Evolutionary conservation across 1,139 yeast species (phyloP), one percentile per base, ranked within the genome.

Genomic region (Diutina catenulata): DNA sequence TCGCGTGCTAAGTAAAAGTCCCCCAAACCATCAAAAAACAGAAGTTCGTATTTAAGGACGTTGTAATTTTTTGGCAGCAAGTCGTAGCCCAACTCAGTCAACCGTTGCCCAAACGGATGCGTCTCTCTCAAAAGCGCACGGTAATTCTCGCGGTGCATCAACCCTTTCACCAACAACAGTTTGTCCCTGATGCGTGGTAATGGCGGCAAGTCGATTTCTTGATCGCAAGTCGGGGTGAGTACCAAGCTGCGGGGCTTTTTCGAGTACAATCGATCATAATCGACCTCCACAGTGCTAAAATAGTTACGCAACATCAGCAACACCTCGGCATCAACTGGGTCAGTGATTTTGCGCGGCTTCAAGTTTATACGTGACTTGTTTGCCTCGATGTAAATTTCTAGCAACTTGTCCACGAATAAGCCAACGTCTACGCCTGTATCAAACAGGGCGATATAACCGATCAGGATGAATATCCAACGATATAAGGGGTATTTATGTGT

Each of bases 21-120:
- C 0, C 71, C 71, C 39, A 65, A 54, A 0, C 71, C 71, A 44
- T 65, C 71, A 39, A 62, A 55, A 39, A 64, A 60, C n/a, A 68
- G 62, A 29, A 64, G 52, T 40, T 64, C 69, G 41, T 60, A 54
- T 33, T 64, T 49, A 24, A 60, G 47, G 4, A 59, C 47, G 11
- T 47, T 48, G 38, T 52, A 50, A n/a, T 54, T 50, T 4, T 47
- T 49, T 26, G 46, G 42, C 9, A 41, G 45, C n/a, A 24, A 26
- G 16, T 15, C 25, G 8, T 25, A 26, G 1, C 46, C 48, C 19
- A 42, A 25, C 5, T 33, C 39, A 2, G 37, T 26, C 45, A 65
- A 49, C n/a, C 42, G 41, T n/a, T 43, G 38, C 9, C 59, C 56
- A 38, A 65, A 56, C 1, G 47, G 43, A 43, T 65, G 70, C 8